Evolutionary conservation across 495 filamentous ascomycete genomes (phyloP).

Genomic region (Aspergillus conjunctus): DNA sequence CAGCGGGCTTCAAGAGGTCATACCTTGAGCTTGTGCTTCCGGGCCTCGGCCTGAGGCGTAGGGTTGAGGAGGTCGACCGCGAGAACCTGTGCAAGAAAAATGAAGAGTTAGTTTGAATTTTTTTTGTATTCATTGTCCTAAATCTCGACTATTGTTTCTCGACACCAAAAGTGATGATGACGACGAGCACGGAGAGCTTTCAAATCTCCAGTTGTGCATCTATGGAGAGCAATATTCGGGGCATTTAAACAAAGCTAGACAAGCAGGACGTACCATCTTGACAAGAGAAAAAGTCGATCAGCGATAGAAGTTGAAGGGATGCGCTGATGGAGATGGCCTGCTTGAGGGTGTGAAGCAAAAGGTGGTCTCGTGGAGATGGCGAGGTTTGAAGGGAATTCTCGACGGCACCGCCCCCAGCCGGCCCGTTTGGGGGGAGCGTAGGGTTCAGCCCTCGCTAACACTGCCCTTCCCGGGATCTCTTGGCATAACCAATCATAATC

Average conservation of each 20-base stretch:
- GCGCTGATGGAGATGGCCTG: slow-evolving; percentile 54
- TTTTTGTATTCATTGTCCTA: slow-evolving; percentile 3
- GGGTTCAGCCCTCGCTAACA: slow-evolving; percentile 50
- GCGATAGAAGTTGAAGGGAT: slow-evolving; percentile 47
- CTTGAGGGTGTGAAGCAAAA: slow-evolving; percentile 41
- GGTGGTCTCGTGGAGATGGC: slow-evolving; percentile 42
- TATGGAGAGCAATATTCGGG: neutral
- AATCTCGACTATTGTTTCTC: slow-evolving; percentile 18
- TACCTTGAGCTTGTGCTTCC: slow-evolving; percentile 99
- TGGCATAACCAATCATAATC: slow-evolving; percentile 32
- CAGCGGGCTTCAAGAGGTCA: slow-evolving; percentile 26
- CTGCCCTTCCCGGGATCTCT: slow-evolving; percentile 27
- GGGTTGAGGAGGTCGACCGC: slow-evolving; percentile 99
- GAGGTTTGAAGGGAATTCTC: slow-evolving; percentile 45
- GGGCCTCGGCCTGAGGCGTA: slow-evolving; percentile 87
- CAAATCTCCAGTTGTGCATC: slow-evolving; percentile 1
- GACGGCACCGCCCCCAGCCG: slow-evolving; percentile 23
- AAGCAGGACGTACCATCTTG: slow-evolving; percentile 49
- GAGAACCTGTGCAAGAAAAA: slow-evolving; percentile 74
- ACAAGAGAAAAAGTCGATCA: slow-evolving; percentile 50
- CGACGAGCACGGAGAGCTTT: slow-evolving; percentile 17
- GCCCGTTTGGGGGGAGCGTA: slow-evolving; percentile 38
- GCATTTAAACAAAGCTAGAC: slow-evolving; percentile 14
- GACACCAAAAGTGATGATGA: slow-evolving; percentile 18
- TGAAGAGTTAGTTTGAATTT: slow-evolving; percentile 25